Base-by-base conservation (phyloP, 176 grass and related monocot genomes). In the Tuctoria greenei region DNA sequence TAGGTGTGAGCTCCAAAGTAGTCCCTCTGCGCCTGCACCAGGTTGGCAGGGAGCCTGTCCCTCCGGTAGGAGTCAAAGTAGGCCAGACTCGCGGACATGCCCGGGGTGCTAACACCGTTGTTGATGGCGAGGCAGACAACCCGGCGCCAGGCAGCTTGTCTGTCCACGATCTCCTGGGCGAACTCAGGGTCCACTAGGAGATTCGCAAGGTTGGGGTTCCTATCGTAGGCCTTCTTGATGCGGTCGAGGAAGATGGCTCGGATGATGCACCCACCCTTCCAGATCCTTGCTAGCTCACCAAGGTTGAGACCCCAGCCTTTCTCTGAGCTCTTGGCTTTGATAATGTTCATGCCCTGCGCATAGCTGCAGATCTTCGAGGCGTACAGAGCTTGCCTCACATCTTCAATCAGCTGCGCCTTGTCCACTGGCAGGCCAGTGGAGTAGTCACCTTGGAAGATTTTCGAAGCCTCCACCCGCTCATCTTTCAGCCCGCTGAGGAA, bases 261-360 rank as follows among this genome's bases (percentile, higher is more conserved):
- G 52, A 94, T 94, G 84, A 94, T 94, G 65, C 92, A 94, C 44
- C 91, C 92, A 0, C 92, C 92, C 81, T 94, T 94, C 92, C 92
- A 94, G 70, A 94, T 94, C 81, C 92, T 91, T 0, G 92, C 92
- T 28, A 94, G 83, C 75, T 94, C 92, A 12, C 92, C 92, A 8
- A 94, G 83, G 72, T 90, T 91, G 44, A 94, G 85, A 12, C 76
- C 54, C 92, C 92, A 94, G 52, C 79, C 85, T 47, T 94, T 94
- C 60, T 94, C 88, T 50, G 44, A 51, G 66, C 88, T 94, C 82
- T 94, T 94, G 8, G 85, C 92, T 75, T 87, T 94, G 71, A 94
- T 76, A 26, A 94, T 87, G 79, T 94, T 94, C 92, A 91, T 94
- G 69, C 92, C 92, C 62, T 91, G 88, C 0, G 92, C 92, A 1